Base-by-base conservation (phyloP, 352 stramenopile species). In the Lagenidium giganteum region DNA sequence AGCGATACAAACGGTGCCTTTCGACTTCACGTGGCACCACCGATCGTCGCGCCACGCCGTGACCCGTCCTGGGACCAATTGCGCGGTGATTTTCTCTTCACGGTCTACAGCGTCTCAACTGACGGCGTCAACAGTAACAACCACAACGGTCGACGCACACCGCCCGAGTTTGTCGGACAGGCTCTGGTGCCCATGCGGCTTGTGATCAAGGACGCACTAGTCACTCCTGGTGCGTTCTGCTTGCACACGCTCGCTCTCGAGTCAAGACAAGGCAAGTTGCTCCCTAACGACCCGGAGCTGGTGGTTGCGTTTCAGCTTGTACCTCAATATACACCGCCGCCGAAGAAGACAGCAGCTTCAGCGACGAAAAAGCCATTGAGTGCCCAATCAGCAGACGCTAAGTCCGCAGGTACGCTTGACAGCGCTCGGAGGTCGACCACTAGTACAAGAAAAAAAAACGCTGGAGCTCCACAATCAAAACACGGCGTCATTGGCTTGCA, bases 21-120 rank as follows among this genome's bases (percentile, higher is more conserved):
- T 39, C 57, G 75, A 22, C 61, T 88, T 22, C 62, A 75, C 17
- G 29, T 86, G 7, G 57, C 55, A n/a, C 62, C 70, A 12, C 60
- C 56, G 6, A 54, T 64, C 18, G 23, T 49, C 0, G 20, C 37
- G 3, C 14, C 41, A 34, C 42, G 40, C 20, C 61, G 43, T 11
- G 51, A 54, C 25, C 50, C 59, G 13, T 53, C 61, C 6, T 85
- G 77, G 77, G 38, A 57, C 18, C 64, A 78, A 30, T 50, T 89
- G 1, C 62, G 57, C 31, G 73, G 77, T 8, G 68, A 82, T 26
- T n/a, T 89, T 3, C 48, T 85, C 36, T 82, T 87, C 46, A 79
- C 61, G 2, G 60, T 87, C 2, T 84, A 83, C 36, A 61, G 71
- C 18, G 32, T 48, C 26, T 35, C 31, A 3, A 14, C 9, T n/a